Conservation (phyloP, 768 basidiomycete species). For the Paxillus involutus region DNA sequence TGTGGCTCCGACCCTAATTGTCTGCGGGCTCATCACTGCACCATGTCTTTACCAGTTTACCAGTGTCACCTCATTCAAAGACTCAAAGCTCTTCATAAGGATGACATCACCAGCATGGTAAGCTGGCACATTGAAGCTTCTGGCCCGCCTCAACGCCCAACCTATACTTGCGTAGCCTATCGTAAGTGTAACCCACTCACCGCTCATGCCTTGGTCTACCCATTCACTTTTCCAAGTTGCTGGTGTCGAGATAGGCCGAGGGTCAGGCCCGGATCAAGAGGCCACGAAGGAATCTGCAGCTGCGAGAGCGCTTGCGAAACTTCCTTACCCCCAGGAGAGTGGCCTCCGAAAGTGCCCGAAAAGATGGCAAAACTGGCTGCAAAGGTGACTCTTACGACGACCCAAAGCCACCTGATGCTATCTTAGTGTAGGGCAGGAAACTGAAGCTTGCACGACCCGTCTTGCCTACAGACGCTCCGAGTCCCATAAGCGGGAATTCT, state of each 20-base stretch:
- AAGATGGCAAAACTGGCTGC: no score
- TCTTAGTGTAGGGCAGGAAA: no score
- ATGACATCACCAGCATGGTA: not conserved
- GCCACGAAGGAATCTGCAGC: slow-evolving; percentile 14
- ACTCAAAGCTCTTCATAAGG: not conserved
- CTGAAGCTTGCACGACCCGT: no score
- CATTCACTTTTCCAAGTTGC: not conserved
- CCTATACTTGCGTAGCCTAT: slow-evolving; percentile 7
- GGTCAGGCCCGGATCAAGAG: slow-evolving; percentile 7
- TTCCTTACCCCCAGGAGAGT: not conserved
- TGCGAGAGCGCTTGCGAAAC: slow-evolving; percentile 7
- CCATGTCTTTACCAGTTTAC: slow-evolving; percentile 1
- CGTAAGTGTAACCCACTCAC: not conserved
- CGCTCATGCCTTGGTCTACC: not conserved
- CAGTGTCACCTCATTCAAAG: not conserved
- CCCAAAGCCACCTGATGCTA: no score
- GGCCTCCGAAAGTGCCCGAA: no score
- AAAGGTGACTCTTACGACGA: no score
- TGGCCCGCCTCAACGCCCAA: slow-evolving; percentile 4
- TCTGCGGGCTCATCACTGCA: no score
- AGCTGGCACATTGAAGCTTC: slow-evolving; percentile 6
- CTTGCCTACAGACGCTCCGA: no score
- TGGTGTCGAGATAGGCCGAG: slow-evolving; percentile 9
- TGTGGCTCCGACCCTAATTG: no score
- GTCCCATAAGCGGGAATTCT: no score